Conservation (phyloP, 2,329 filamentous ascomycete genomes). For the Pseudopithomyces chartarum region DNA sequence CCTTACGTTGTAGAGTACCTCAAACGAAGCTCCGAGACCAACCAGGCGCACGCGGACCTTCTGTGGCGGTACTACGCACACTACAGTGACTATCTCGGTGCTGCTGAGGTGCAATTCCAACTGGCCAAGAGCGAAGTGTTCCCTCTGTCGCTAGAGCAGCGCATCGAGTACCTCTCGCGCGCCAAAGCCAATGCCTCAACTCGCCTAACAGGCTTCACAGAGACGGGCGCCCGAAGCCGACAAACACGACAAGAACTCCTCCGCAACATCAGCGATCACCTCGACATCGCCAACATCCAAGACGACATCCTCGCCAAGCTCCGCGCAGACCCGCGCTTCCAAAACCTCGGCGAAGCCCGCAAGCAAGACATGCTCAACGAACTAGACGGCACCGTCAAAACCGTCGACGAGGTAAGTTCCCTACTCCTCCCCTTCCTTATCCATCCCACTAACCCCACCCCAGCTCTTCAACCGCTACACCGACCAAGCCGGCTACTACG, state of each 20-base stretch:
- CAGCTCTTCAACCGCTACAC: slow-evolving; percentile 93
- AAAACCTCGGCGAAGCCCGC: slow-evolving; percentile 54
- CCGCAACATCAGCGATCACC: slow-evolving; percentile 80
- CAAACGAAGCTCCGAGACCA: slow-evolving; percentile 72
- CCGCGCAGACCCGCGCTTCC: slow-evolving; percentile 72
- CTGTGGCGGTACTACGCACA: slow-evolving; percentile 93
- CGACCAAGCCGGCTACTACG: slow-evolving; percentile 89
- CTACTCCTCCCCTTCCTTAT: not conserved
- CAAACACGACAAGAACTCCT: slow-evolving; percentile 84
- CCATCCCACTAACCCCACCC: not conserved
- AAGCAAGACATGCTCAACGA: slow-evolving; percentile 67
- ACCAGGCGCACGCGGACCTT: slow-evolving; percentile 82
- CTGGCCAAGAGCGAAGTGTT: slow-evolving; percentile 81
- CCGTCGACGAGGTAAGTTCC: slow-evolving; percentile 72
- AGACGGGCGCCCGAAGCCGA: slow-evolving; percentile 54
- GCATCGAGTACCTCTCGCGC: slow-evolving; percentile 86
- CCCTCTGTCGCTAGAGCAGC: slow-evolving; percentile 75
- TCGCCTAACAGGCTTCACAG: slow-evolving; percentile 72
- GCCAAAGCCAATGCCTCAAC: slow-evolving; percentile 93
- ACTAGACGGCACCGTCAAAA: slow-evolving; percentile 78
- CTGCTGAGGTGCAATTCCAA: slow-evolving; percentile 82
- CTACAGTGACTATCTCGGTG: slow-evolving; percentile 80
- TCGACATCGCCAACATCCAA: slow-evolving; percentile 94
- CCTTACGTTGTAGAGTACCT: slow-evolving; percentile 87
- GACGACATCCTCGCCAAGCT: slow-evolving; percentile 85